These are phyloP conservation scores for Clarireedia paspali DNA, from an alignment of 2,329 filamentous ascomycete species.

Conservation along the genomic window DNA sequence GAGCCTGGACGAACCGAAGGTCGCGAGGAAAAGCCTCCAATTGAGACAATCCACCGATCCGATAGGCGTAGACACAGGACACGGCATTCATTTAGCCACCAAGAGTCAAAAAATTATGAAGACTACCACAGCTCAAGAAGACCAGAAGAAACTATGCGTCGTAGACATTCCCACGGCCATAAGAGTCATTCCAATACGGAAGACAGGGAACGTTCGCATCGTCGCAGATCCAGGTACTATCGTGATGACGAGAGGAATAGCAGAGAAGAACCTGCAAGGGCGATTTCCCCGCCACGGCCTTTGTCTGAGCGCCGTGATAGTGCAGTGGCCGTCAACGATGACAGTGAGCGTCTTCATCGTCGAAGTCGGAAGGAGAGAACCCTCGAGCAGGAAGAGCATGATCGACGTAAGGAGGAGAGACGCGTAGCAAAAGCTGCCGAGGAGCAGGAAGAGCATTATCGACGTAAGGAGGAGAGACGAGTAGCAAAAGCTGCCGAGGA, in stretches of 20 bases:
- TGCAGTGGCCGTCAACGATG: constrained; percentile 20
- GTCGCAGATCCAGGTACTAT: background rate
- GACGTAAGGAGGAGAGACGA: constrained; percentile 15
- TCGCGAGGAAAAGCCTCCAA: background rate
- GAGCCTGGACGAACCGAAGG: background rate
- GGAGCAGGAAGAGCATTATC: constrained; percentile 22
- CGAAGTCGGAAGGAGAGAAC: constrained; percentile 21
- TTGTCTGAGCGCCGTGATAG: constrained; percentile 23
- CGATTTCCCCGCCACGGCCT: constrained; percentile 7
- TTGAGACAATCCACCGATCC: background rate
- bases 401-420: constrained; percentile 24
- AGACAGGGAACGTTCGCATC: background rate
- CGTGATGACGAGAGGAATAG: background rate
- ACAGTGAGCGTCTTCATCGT: constrained; percentile 8
- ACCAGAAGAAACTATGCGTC: constrained; percentile 3
- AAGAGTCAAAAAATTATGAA: background rate
- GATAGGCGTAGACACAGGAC: constrained; percentile 6
- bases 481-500: constrained; percentile 11
- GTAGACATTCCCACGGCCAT: constrained; percentile 7
- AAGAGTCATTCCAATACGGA: constrained; percentile 1
- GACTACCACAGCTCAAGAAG: constrained; percentile 6
- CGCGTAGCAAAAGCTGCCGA: constrained; percentile 11
- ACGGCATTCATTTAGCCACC: constrained; percentile 6
- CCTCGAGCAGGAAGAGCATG: constrained; percentile 24
- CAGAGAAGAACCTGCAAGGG: background rate